Percentiles rank a stretch among this genome's conserved stretches.
phyloP scores from a whole-genome alignment of 1,284 basidiomycete species.

The Boletellus deceptivus region DNA sequence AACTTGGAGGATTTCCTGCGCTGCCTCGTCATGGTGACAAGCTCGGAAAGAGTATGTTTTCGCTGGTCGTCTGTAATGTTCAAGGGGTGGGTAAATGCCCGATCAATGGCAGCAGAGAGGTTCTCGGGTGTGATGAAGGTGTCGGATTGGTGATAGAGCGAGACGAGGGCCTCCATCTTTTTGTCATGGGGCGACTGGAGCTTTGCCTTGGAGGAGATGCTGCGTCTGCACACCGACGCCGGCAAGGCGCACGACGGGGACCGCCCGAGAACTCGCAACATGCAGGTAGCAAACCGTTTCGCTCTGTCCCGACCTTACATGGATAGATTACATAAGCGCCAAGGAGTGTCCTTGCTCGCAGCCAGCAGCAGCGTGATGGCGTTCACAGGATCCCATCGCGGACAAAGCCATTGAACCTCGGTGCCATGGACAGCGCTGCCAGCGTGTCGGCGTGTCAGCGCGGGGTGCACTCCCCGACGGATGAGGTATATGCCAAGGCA shows the following conservation, averaged over 20 bases:
- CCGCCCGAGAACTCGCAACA: conserved; percentile 11
- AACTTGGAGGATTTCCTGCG: conserved; percentile 41
- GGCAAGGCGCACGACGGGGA: conserved; percentile 8
- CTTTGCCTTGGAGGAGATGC: conserved; percentile 21
- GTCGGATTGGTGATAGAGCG: conserved; percentile 68
- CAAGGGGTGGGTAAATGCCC: conserved; percentile 45
- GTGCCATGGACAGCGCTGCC: no score
- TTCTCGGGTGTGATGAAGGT: conserved; percentile 68
- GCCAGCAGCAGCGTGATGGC: no score
- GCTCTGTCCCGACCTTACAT: no score
- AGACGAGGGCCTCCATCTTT: conserved; percentile 68
- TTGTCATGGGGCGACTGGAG: conserved; percentile 32
- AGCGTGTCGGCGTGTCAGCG: no score
- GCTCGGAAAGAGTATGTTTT: conserved; percentile 22
- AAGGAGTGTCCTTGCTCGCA: no score
- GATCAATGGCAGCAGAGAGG: conserved; percentile 60
- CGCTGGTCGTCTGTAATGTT: conserved; percentile 15
- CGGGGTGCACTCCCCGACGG: no score
- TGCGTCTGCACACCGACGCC: conserved; percentile 11
- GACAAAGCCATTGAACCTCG: no score
- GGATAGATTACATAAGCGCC: conserved; percentile 17
- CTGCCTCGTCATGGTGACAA: conserved; percentile 19
- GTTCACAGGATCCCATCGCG: no score
- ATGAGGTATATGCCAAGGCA: no score
- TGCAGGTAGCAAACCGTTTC: conserved; percentile 2